Conservation (phyloP, 257 asterid genomes). For the Ilex asprella region DNA sequence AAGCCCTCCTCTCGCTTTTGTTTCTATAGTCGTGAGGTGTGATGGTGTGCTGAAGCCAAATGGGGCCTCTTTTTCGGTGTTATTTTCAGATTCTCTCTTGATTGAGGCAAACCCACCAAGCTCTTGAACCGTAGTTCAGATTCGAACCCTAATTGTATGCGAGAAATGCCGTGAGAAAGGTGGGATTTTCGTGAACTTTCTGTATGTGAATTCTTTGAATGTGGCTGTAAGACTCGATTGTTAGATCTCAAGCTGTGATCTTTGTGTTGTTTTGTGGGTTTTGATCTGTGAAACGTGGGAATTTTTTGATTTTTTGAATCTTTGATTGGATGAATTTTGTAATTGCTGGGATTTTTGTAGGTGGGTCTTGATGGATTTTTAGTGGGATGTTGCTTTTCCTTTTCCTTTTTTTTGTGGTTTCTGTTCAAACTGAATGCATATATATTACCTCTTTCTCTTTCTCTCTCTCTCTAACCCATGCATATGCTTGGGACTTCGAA, state of each 20-base stretch:
- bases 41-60: background rate
- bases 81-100: background rate
- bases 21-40: background rate
- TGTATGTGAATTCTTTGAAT: background rate
- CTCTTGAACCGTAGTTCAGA: background rate
- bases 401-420: background rate
- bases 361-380: background rate
- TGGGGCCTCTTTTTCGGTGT: background rate
- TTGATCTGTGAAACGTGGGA: background rate
- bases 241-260: background rate
- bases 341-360: background rate
- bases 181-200: background rate
- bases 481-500: background rate
- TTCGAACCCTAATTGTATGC: background rate
- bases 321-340: background rate
- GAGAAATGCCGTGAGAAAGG: background rate
- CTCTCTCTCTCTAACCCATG: background rate
- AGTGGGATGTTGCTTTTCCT: background rate
- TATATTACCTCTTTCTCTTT: background rate
- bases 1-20: background rate
- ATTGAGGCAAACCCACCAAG: background rate
- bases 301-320: background rate
- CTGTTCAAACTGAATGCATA: background rate
- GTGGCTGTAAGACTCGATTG: background rate
- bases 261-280: background rate